Conservation (phyloP, 1,284 basidiomycete genomes). For the Leccinum proliferum region DNA sequence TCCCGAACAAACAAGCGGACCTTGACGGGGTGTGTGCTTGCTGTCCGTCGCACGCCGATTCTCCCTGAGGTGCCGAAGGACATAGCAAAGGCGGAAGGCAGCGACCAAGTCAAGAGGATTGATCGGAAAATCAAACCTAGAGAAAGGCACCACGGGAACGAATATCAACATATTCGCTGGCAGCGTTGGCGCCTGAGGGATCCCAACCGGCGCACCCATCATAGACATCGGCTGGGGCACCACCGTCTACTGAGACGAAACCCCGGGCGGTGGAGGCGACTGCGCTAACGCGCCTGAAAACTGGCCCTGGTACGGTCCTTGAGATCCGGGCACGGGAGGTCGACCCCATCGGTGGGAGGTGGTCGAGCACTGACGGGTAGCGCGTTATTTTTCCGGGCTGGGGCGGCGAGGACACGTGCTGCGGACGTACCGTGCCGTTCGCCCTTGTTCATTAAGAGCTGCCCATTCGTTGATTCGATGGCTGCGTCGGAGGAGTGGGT, state of each 20-base stretch:
- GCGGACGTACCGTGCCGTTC: constrained; percentile 96
- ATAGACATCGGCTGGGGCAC: constrained; percentile 39
- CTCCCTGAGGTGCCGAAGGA: no score
- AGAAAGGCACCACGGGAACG: background rate
- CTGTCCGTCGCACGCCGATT: no score
- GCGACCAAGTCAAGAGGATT: no score
- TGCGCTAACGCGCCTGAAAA: constrained; percentile 79
- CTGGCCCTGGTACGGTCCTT: constrained; percentile 79
- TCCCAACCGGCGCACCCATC: constrained; percentile 33
- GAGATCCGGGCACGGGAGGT: constrained; percentile 58
- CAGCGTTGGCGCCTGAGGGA: constrained; percentile 30
- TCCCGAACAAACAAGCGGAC: no score
- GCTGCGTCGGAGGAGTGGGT: constrained; percentile 97
- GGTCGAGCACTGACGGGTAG: constrained; percentile 69
- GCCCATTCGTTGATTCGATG: constrained; percentile 93
- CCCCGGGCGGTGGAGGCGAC: constrained; percentile 64
- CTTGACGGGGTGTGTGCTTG: no score
- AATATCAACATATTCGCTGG: constrained; percentile 30
- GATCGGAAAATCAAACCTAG: no score
- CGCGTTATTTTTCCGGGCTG: constrained; percentile 93
- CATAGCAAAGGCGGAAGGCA: no score
- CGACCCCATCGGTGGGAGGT: constrained; percentile 58
- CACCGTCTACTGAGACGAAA: constrained; percentile 63
- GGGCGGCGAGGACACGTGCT: constrained; percentile 90
- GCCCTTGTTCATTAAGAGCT: constrained; percentile 98